Evolutionary conservation across 306 rosid genomes (phyloP), one percentile per base, ranked within the genome.

Genomic region (Trifolium repens): DNA sequence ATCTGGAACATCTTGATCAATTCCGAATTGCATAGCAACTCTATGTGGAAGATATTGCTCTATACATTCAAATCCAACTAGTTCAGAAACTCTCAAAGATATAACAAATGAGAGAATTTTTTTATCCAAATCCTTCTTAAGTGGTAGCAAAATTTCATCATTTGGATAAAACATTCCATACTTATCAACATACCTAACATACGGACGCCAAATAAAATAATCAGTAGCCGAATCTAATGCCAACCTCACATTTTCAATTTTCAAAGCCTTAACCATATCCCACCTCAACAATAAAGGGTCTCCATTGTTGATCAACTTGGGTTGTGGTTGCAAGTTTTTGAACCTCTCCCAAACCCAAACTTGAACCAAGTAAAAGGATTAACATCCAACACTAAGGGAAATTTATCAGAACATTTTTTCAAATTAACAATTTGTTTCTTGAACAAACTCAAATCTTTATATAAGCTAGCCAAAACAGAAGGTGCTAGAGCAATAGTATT

Each of bases 311-410:
- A 69, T 37, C 17, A 9, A 4, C 2, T 49, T 58, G 0, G 84
- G 85, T 12, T 70, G 14, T 40, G 88, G 91, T 60, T 80, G 78
- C 47, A 88, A 46, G 40, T 57, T 63, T 15, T 16, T 13, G 69
- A 89, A 59, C 47, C 93, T 86, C 78, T 89, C 93, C 91, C 85
- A 87, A 7, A 46, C 84, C 93, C 93, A 89, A 67, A 89, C 12
- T 39, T 85, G 91, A 73, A 89, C 88, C 54, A 87, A 75, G 32
- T 83, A 80, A 77, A 83, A 77, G 30, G 86, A 9, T 9, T 34
- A 17, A 79, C 76, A 14, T 70, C 61, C 17, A 58, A n/a, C 24
- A 26, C 53, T 13, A 54, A 14, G 14, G 13, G 0, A 47, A 73
- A 61, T 13, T 16, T 26, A 44, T 39, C 37, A 47, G 19, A 40